Evolutionary conservation across 2,329 filamentous ascomycete genomes (phyloP).

Genomic region (Plenodomus tracheiphilus): DNA sequence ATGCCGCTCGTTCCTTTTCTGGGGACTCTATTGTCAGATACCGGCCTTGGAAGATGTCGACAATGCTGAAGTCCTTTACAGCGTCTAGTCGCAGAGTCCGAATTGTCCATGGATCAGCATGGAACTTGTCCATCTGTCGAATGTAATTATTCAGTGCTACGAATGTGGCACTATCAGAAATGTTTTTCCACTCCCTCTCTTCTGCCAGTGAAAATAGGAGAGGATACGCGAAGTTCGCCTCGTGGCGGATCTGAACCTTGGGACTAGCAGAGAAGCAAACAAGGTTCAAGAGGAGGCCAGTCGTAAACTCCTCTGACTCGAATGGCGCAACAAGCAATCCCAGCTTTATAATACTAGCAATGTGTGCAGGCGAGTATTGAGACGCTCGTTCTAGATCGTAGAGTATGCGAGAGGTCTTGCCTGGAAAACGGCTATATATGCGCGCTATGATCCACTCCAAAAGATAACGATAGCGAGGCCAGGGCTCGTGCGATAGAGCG

Average conservation of each 20-base stretch:
- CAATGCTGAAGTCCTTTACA: constrained; percentile 48
- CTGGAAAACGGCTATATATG: constrained; percentile 43
- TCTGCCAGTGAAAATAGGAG: constrained; percentile 48
- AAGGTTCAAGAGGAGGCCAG: constrained; percentile 47
- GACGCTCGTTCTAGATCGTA: constrained; percentile 44
- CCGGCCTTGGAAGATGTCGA: constrained; percentile 50
- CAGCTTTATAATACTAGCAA: constrained; percentile 54
- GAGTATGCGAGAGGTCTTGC: constrained; percentile 40
- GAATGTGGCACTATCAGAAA: constrained; percentile 48
- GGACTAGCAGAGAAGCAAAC: constrained; percentile 51
- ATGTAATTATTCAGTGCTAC: constrained; percentile 50
- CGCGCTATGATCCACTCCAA: constrained; percentile 54
- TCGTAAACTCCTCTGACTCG: constrained; percentile 44
- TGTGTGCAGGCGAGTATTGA: constrained; percentile 52
- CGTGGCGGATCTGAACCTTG: constrained; percentile 57
- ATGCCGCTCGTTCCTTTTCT: constrained; percentile 42
- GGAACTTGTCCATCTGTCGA: constrained; percentile 49
- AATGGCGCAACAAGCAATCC: constrained; percentile 48
- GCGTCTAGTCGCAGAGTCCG: constrained; percentile 47
- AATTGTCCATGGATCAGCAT: constrained; percentile 45
- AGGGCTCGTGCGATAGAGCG: constrained; percentile 50
- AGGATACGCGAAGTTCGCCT: constrained; percentile 55
- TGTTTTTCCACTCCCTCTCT: constrained; percentile 37
- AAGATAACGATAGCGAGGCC: constrained; percentile 53
- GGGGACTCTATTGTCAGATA: constrained; percentile 51